phyloP scores from a whole-genome alignment of 192 early-diverging fungal genomes.

The Physocladia obscura region DNA sequence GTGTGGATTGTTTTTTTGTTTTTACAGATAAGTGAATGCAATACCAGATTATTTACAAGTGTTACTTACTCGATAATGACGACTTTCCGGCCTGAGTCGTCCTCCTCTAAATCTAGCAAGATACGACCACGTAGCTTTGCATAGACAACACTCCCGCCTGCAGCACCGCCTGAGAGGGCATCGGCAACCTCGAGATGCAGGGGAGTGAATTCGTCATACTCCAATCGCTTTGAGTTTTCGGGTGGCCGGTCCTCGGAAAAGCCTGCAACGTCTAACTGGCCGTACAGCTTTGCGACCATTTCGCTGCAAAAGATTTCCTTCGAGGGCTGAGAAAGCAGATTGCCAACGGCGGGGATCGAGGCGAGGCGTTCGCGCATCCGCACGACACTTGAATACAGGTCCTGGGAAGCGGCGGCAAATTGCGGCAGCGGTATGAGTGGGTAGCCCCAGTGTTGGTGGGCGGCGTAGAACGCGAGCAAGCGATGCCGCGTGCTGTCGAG shows the following conservation, averaged over 20 bases:
- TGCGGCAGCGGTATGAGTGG: constrained; percentile 28
- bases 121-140: neutral
- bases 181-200: constrained; percentile 26
- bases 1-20: neutral
- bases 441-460: constrained; percentile 22
- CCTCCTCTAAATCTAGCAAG: neutral
- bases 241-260: constrained; percentile 8
- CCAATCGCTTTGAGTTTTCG: neutral
- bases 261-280: neutral
- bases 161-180: neutral
- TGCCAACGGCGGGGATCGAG: too few species aligned
- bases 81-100: neutral
- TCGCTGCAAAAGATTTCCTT: constrained; percentile 26
- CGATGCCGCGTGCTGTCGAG: neutral
- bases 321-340: too few species aligned
- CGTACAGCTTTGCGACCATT: constrained; percentile 20
- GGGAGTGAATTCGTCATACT: constrained; percentile 24
- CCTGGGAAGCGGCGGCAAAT: constrained; percentile 27
- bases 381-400: constrained; percentile 6
- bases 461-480: constrained; percentile 2
- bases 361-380: too few species aligned
- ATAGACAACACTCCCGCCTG: neutral
- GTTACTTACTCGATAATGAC: constrained; percentile 10
- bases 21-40: neutral
- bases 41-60: too few species aligned